Conservation (phyloP, 2,329 filamentous ascomycete genomes). For the Botrytis porri region DNA sequence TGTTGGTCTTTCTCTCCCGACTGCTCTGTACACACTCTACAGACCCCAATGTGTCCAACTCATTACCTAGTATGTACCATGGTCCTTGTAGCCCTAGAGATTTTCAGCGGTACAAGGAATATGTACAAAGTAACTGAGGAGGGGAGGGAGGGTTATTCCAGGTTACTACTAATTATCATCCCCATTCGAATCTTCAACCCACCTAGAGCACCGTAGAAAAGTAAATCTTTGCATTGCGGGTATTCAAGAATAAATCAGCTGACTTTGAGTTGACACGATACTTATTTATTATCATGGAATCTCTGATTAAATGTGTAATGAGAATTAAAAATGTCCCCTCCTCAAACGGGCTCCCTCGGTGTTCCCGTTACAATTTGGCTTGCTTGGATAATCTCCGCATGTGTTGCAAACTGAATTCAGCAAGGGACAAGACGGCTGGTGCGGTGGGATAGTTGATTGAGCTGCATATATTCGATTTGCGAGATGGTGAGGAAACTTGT, state of each 20-base stretch:
- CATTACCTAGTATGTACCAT: not conserved
- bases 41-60: not conserved
- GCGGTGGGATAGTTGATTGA: not conserved
- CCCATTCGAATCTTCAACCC: not conserved
- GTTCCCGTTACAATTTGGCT: slow-evolving; percentile 1
- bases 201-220: not conserved
- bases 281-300: not conserved
- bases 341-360: not conserved
- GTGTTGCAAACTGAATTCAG: not conserved
- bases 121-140: not conserved
- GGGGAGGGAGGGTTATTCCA: not conserved
- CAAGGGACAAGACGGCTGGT: not conserved
- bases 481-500: not conserved
- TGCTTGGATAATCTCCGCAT: slow-evolving; percentile 3
- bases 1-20: not conserved
- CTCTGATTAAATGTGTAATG: slow-evolving; percentile 2
- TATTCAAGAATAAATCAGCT: not conserved
- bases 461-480: not conserved
- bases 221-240: not conserved
- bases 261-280: not conserved
- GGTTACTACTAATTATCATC: not conserved
- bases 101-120: slow-evolving; percentile 11
- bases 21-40: not conserved
- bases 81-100: not conserved
- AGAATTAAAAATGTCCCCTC: not conserved